Base-by-base conservation (phyloP, 352 stramenopile genomes). In the Bremia lactucae region DNA sequence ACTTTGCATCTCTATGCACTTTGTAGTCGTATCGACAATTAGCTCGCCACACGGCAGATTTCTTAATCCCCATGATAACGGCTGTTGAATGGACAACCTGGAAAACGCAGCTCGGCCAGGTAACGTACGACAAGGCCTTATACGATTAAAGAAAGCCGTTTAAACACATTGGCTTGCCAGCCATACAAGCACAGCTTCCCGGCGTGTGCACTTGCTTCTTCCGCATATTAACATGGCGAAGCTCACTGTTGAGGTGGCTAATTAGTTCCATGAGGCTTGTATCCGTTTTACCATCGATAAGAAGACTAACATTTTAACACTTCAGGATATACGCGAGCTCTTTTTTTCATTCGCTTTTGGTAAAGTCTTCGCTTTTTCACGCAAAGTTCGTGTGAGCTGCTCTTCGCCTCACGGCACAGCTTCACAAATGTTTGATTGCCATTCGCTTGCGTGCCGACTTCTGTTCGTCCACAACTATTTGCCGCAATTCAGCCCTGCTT, bases 1-100 rank as follows among this genome's bases (percentile, higher is more conserved):
- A n/a, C n/a, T n/a, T n/a, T n/a, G n/a, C n/a, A n/a, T n/a, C n/a
- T 39, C 13, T 51, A n/a, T 55, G 29, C 10, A 31, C 6, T 28
- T 34, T 38, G 15, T 43, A 92, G 76, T 72, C 67, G 36, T 92
- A 80, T 62, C 72, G 75, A 55, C 53, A 87, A 40, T 68, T 92
- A 36, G 79, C 79, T 36, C 68, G 66, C 42, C 87, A 88, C 49
- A 68, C 68, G 10, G 66, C 76, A 16, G 69, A 85, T 54, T 84
- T 89, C 46, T 55, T 92, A 36, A 46, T 87, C 31, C 74, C 76
- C 38, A 81, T 87, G 61, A 80, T 88, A 65, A 92, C 79, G 0
- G 70, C 76, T 5, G 59, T 85, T 38, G 79, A 89, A 56, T 92
- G 79, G 76, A 64, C 62, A 35, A 89, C 74, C 38, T 89, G 79